A percentile compares a stretch with the other conserved stretches of the same genome.
Conservation (phyloP, 768 basidiomycete genomes). For the Erythrobasidium yunnanense region DNA sequence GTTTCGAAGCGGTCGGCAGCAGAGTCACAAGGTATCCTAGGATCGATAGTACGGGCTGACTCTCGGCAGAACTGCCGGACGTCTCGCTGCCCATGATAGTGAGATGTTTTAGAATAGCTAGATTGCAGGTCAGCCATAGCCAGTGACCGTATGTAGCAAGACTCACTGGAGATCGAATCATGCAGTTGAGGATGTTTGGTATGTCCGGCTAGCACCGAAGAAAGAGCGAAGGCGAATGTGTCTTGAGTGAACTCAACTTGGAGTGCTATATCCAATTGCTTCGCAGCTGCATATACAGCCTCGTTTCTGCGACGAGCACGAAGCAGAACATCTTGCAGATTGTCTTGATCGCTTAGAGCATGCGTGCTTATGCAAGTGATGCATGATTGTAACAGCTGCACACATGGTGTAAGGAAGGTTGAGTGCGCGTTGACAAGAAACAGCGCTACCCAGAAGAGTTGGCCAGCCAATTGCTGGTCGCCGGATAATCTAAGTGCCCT, state of each 20-base stretch:
- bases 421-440: slow-evolving; percentile 5
- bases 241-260: slow-evolving; percentile 4
- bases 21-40: too few relatives aligned
- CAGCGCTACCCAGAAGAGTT: slow-evolving; percentile 12
- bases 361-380: background rate
- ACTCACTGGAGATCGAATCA: too few relatives aligned
- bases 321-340: background rate
- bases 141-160: too few relatives aligned
- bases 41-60: too few relatives aligned
- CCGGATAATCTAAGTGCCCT: background rate
- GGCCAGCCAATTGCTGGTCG: background rate
- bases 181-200: background rate
- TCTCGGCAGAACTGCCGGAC: too few relatives aligned
- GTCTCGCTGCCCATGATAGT: too few relatives aligned
- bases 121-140: too few relatives aligned
- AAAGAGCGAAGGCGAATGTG: background rate
- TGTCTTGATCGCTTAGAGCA: background rate
- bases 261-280: background rate
- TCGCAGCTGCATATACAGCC: background rate
- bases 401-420: background rate
- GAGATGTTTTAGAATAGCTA: too few relatives aligned
- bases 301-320: background rate
- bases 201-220: background rate
- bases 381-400: background rate
- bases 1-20: too few relatives aligned